Percentiles rank a stretch among this genome's conserved stretches.
Conservation (phyloP, 495 filamentous ascomycete genomes). For the Hypoxylon crocopeplum region DNA sequence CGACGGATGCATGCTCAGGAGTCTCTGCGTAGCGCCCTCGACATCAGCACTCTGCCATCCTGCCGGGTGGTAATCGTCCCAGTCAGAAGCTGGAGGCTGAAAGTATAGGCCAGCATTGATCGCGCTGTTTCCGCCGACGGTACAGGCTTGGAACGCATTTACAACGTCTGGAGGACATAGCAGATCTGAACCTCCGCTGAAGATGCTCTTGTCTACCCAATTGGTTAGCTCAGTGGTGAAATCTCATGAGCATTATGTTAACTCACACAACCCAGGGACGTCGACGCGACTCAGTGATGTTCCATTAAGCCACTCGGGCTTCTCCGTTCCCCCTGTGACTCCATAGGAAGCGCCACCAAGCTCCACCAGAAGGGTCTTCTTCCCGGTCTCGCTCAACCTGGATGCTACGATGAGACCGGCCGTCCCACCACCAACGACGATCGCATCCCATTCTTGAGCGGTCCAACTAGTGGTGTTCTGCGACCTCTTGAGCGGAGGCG, state of each 20-base stretch:
- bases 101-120: constrained; percentile 55
- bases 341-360: constrained; percentile 43
- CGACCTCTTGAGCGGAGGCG: constrained; percentile 4
- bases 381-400: constrained; percentile 54
- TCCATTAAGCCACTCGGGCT: constrained; percentile 58
- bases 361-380: constrained; percentile 43
- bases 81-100: constrained; percentile 62
- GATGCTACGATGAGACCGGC: constrained; percentile 84
- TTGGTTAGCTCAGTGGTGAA: constrained; percentile 1
- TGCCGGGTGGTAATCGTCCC: constrained; percentile 63
- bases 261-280: constrained; percentile 60
- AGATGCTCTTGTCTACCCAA: constrained; percentile 56
- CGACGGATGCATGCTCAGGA: constrained; percentile 60
- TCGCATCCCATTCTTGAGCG: constrained; percentile 44
- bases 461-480: constrained; percentile 36
- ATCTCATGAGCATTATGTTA: not conserved
- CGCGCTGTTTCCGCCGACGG: constrained; percentile 61
- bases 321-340: constrained; percentile 43
- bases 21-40: constrained; percentile 52
- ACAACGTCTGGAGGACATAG: constrained; percentile 47
- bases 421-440: constrained; percentile 85
- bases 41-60: constrained; percentile 67
- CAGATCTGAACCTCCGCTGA: constrained; percentile 41
- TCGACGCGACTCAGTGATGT: constrained; percentile 65
- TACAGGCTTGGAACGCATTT: constrained; percentile 62